Conservation (phyloP, 768 basidiomycete species). For the Rhodosporidiobolus sp. region DNA sequence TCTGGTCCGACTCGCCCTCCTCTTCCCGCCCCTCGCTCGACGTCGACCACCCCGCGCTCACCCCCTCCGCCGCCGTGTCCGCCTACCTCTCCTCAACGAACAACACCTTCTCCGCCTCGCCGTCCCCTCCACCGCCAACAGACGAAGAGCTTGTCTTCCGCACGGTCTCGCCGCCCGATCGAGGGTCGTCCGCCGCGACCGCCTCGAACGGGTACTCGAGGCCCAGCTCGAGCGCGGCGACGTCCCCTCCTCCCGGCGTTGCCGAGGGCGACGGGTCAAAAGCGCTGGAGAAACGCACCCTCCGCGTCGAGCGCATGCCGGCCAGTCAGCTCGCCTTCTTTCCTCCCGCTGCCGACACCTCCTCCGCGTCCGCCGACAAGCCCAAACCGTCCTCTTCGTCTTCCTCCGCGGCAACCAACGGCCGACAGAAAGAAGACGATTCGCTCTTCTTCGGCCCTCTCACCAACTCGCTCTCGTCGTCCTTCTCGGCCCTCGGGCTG, state of each 20-base stretch:
- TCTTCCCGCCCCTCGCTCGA: slow-evolving; percentile 6
- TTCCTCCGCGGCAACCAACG: background rate
- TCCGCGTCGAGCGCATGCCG: slow-evolving; percentile 22
- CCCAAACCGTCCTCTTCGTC: background rate
- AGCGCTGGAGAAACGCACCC: slow-evolving; percentile 14
- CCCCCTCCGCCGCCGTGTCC: too few species aligned
- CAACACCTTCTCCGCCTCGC: slow-evolving; percentile 11
- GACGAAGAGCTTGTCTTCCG: background rate
- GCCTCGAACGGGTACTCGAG: background rate
- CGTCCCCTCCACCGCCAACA: background rate
- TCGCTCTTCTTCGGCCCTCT: slow-evolving; percentile 26
- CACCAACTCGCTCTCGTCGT: slow-evolving; percentile 1
- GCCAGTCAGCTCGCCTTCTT: slow-evolving; percentile 31
- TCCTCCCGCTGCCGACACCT: slow-evolving; percentile 3
- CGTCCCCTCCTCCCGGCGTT: background rate
- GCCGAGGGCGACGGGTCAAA: background rate
- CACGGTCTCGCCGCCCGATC: slow-evolving; percentile 1
- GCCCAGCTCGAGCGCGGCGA: background rate
- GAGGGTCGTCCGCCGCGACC: background rate
- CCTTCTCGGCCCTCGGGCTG: slow-evolving; percentile 3
- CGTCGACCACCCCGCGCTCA: background rate
- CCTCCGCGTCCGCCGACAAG: background rate
- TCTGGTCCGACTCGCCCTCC: slow-evolving; percentile 8
- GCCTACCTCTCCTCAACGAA: slow-evolving; percentile 9
- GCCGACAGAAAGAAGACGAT: background rate